Base-by-base conservation (phyloP, 2,329 filamentous ascomycete genomes). In the Paraphaeosphaeria sporulosa region DNA sequence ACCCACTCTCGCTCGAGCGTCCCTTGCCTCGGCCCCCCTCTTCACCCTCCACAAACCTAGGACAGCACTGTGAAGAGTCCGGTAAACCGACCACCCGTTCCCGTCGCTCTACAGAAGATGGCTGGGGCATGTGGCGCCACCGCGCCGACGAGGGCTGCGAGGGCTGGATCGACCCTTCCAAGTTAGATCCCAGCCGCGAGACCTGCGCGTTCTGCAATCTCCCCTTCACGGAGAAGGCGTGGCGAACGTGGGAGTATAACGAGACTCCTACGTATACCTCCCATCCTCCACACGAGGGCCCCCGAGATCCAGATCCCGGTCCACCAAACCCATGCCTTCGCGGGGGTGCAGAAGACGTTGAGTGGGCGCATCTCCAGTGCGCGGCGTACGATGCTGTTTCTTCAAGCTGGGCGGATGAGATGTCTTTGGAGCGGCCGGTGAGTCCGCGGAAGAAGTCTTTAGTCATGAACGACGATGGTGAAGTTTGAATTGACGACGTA, bases 171-270 rank as follows among this genome's bases (percentile, higher is more conserved):
- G 2, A 27, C 9, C 10, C 27, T 3, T 27, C 30, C 21, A 32
- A 12, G 0, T 17, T 62, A 13, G 57, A 59, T n/a, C 23, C 42
- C 2, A 2, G 3, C 2, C 23, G 60, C 3, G 32, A 32, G 7
- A 25, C n/a, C 1, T 62, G 60, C 23, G 32, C 42, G 1, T 59
- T 59, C 17, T 62, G 60, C 36, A 3, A 32, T 21, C 42, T 62
- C 9, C 36, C 40, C 15, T 59, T 59, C 19, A n/a, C 23, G 12
- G 10, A 51, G 23, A 27, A 32, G 43, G 15, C 15, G 17, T 36
- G 27, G 32, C 25, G 25, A 23, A 32, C 34, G 38, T 51, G 36
- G 46, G 48, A 44, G 17, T 52, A 46, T 17, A 38, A 50, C 2
- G 36, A 43, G 30, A 8, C 7, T 5, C 30, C 27, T n/a, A n/a